phyloP scores from a whole-genome alignment of 805 yeast genomes.

The Clavispora fructus region DNA sequence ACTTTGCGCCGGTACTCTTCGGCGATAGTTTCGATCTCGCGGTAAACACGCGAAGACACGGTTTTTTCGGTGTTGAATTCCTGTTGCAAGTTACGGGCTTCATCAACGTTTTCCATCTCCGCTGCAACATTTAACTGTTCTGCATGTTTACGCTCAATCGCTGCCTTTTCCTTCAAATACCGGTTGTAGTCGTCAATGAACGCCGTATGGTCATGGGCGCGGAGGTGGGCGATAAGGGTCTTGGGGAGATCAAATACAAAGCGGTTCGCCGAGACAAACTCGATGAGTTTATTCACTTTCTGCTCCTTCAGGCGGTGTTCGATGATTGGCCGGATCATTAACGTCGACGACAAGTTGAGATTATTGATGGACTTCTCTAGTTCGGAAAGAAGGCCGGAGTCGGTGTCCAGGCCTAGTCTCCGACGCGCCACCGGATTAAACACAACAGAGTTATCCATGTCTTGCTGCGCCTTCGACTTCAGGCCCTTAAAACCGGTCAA shows the following conservation, averaged over 20 bases:
- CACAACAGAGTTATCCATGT: constrained; percentile 28
- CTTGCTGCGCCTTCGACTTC: constrained; percentile 32
- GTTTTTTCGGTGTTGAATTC: constrained; percentile 25
- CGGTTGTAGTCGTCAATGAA: constrained; percentile 31
- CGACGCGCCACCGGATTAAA: constrained; percentile 31
- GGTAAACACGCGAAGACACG: constrained; percentile 24
- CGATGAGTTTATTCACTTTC: constrained; percentile 30
- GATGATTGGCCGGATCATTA: constrained; percentile 37
- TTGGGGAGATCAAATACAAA: constrained; percentile 36
- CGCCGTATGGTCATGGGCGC: constrained; percentile 28
- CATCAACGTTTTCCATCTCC: constrained; percentile 2
- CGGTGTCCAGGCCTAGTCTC: constrained; percentile 6
- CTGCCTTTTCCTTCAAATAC: constrained; percentile 23
- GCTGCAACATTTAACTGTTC: constrained; percentile 7
- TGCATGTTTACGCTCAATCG: constrained; percentile 11
- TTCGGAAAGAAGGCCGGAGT: constrained; percentile 26
- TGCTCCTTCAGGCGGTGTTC: constrained; percentile 33
- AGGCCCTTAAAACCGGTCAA: constrained; percentile 27
- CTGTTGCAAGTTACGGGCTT: constrained; percentile 15
- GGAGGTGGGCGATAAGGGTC: constrained; percentile 22
- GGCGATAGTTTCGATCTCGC: constrained; percentile 29
- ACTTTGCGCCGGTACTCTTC: constrained; percentile 30
- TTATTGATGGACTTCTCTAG: constrained; percentile 37
- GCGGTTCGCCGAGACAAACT: constrained; percentile 26
- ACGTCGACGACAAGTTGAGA: constrained; percentile 30